These are phyloP conservation scores for Erodium maritimum DNA, from an alignment of 345 rosid species.

Conservation along the genomic window DNA sequence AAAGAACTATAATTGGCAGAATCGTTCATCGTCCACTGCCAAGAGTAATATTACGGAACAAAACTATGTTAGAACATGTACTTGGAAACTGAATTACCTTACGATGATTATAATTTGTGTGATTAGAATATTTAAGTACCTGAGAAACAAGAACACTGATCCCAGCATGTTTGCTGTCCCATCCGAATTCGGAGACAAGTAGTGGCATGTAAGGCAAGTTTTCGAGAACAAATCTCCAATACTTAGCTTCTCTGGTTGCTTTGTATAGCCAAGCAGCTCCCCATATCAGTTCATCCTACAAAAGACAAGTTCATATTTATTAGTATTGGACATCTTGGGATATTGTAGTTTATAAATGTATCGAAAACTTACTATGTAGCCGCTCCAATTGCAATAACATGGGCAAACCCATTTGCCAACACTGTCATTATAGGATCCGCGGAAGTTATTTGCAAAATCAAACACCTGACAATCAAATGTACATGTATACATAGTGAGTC, in stretches of 20 bases:
- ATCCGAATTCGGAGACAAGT: conserved; percentile 45
- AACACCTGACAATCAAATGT: conserved; percentile 39
- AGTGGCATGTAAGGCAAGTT: conserved; percentile 20
- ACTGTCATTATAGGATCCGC: conserved; percentile 57
- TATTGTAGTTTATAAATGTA: not conserved
- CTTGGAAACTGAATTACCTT: no score
- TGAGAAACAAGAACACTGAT: conserved; percentile 56
- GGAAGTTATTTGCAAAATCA: conserved; percentile 47
- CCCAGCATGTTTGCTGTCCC: conserved; percentile 81
- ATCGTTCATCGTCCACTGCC: conserved; percentile 15
- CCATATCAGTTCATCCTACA: conserved; percentile 80
- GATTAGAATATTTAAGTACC: conserved; percentile 16
- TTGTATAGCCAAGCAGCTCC: conserved; percentile 74
- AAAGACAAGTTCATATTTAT: not conserved
- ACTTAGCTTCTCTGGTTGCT: conserved; percentile 42
- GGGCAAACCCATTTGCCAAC: conserved; percentile 57
- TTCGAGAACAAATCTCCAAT: conserved; percentile 29
- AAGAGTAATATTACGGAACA: no score
- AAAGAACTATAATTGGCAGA: conserved; percentile 10
- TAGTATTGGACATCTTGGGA: no score
- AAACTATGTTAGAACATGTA: no score
- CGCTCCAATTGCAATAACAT: conserved; percentile 65
- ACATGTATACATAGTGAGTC: not conserved
- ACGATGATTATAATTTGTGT: no score
- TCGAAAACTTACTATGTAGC: conserved; percentile 36